These are phyloP conservation scores for Kodamaea derodonti DNA, from an alignment of 1,139 yeast genomes.

Conservation along the genomic window DNA sequence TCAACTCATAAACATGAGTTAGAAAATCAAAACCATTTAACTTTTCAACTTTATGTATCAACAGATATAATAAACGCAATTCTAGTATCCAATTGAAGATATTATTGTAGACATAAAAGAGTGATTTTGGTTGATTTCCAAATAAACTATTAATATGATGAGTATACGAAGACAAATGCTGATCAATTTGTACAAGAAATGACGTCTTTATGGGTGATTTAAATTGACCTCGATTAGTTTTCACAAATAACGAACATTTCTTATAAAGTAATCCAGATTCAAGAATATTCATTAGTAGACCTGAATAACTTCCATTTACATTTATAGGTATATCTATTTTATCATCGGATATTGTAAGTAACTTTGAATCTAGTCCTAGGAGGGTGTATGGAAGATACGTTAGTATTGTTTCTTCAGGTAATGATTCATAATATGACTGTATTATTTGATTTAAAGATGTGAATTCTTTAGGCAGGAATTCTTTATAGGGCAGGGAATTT, in stretches of 20 bases:
- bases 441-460: slow-evolving; percentile 15
- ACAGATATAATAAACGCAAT: slow-evolving; percentile 52
- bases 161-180: slow-evolving; percentile 52
- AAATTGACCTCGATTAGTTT: slow-evolving; percentile 21
- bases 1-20: slow-evolving; percentile 46
- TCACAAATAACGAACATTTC: slow-evolving; percentile 34
- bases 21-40: slow-evolving; percentile 55
- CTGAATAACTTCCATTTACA: slow-evolving; percentile 56
- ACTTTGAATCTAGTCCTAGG: slow-evolving; percentile 67
- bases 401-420: slow-evolving; percentile 49
- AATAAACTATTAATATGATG: slow-evolving; percentile 53
- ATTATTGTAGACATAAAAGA: slow-evolving; percentile 40
- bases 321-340: slow-evolving; percentile 45
- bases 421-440: slow-evolving; percentile 31
- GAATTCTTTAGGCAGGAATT: background rate
- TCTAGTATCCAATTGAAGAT: slow-evolving; percentile 49
- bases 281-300: slow-evolving; percentile 52
- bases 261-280: slow-evolving; percentile 75
- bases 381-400: slow-evolving; percentile 62
- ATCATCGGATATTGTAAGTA: slow-evolving; percentile 44
- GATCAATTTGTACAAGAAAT: slow-evolving; percentile 52
- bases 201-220: slow-evolving; percentile 63
- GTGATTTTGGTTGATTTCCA: slow-evolving; percentile 26
- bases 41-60: slow-evolving; percentile 32
- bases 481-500: slow-evolving; percentile 6